These are phyloP conservation scores for Biscogniauxia marginata DNA, from an alignment of 2,329 filamentous ascomycete species.

Conservation along the genomic window DNA sequence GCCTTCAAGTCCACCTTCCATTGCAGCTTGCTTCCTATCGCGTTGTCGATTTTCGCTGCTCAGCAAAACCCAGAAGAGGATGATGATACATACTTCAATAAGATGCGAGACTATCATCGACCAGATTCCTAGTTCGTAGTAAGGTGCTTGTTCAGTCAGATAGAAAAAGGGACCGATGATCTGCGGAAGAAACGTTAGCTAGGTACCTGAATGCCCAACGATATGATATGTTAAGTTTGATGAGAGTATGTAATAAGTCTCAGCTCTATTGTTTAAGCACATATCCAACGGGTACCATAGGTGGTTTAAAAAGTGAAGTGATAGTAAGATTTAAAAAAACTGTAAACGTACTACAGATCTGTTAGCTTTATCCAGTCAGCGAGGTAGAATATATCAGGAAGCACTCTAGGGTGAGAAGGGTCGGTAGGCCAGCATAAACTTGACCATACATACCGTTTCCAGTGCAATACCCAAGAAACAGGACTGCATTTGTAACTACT, in stretches of 20 bases:
- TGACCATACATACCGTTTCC: conserved; percentile 39
- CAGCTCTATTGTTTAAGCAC: no score
- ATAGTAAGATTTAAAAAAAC: no score
- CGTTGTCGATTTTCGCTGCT: conserved; percentile 48
- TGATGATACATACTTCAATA: conserved; percentile 47
- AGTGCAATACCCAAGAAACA: conserved; percentile 52
- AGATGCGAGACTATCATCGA: conserved; percentile 55
- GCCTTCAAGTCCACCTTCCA: conserved; percentile 39
- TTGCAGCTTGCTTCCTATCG: conserved; percentile 42
- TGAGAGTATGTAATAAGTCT: conserved; percentile 3
- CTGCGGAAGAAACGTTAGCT: conserved; percentile 11
- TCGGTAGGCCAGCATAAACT: background rate
- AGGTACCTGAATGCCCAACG: background rate
- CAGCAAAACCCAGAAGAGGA: conserved; percentile 45
- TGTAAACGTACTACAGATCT: background rate
- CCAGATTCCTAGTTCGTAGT: conserved; percentile 52
- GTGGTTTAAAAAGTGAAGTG: no score
- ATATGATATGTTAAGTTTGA: background rate
- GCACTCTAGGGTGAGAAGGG: background rate
- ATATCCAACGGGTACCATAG: no score
- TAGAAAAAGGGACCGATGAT: conserved; percentile 57
- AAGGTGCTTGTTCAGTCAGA: conserved; percentile 45
- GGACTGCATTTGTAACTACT: conserved; percentile 55
- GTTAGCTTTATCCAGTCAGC: background rate
- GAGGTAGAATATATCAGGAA: background rate